These are phyloP conservation scores for Panaeolus papilionaceus DNA, from an alignment of 768 basidiomycete genomes.

Conservation along the genomic window DNA sequence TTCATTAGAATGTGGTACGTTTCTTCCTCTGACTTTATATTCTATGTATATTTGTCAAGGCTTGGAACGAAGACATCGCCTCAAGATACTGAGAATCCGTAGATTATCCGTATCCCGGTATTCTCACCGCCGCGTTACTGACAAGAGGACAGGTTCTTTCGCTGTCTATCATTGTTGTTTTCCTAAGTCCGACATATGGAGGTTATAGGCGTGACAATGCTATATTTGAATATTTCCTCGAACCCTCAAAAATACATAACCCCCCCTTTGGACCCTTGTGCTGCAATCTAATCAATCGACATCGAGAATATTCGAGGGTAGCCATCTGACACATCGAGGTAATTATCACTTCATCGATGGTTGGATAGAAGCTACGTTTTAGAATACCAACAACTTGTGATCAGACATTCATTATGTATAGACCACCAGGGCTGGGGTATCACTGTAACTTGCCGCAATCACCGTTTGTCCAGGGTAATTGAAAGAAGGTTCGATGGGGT, in stretches of 20 bases:
- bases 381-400: neutral
- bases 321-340: slow-evolving; percentile 13
- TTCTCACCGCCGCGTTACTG: neutral
- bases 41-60: neutral
- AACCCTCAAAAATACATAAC: neutral
- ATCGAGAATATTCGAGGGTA: slow-evolving; percentile 7
- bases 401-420: slow-evolving; percentile 8
- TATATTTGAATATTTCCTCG: neutral
- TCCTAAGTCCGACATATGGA: neutral
- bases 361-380: slow-evolving; percentile 12
- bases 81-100: neutral
- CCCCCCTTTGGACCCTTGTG: slow-evolving; percentile 8
- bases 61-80: neutral
- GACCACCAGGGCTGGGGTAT: neutral
- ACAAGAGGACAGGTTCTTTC: neutral
- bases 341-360: slow-evolving; percentile 12
- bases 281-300: slow-evolving; percentile 13
- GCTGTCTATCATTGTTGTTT: neutral
- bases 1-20: too few relatives aligned
- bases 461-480: neutral
- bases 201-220: neutral
- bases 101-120: neutral
- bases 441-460: slow-evolving; percentile 6
- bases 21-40: too few relatives aligned
- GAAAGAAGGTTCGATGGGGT: slow-evolving; percentile 12